Evolutionary conservation across 345 rosid genomes (phyloP).

Genomic region (Populus euphratica): DNA sequence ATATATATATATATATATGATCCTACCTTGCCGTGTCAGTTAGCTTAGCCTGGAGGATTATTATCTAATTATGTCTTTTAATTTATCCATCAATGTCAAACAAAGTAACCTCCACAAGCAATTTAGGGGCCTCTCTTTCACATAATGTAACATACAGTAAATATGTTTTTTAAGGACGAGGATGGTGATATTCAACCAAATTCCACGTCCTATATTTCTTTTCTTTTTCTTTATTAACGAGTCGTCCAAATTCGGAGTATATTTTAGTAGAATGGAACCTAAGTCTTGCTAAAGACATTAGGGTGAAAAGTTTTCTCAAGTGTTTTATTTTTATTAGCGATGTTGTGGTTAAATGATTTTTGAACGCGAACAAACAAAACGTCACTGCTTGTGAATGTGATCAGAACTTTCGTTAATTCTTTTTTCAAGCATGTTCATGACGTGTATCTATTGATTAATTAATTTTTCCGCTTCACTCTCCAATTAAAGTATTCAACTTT

Average conservation of each 20-base stretch:
- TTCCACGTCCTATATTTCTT: neutral
- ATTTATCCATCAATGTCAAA: neutral
- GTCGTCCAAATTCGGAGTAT: neutral
- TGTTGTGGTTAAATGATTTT: too few relatives aligned
- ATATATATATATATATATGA: too few relatives aligned
- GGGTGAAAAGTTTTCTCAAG: neutral
- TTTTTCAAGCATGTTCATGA: too few relatives aligned
- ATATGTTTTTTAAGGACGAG: neutral
- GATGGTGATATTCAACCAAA: conserved; percentile 21
- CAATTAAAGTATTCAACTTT: too few relatives aligned
- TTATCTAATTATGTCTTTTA: neutral
- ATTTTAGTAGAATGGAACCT: neutral
- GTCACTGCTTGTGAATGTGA: too few relatives aligned
- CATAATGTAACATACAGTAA: neutral
- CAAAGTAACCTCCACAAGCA: conserved; percentile 2
- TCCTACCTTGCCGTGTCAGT: conserved; percentile 14
- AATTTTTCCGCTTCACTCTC: too few relatives aligned
- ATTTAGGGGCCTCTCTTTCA: neutral
- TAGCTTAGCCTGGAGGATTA: neutral
- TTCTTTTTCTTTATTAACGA: neutral
- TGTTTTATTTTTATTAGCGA: too few relatives aligned
- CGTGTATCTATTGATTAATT: too few relatives aligned
- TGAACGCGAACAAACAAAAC: too few relatives aligned
- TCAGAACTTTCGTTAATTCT: too few relatives aligned
- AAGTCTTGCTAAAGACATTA: neutral